phyloP scores from a whole-genome alignment of 2,329 filamentous ascomycete genomes.

The Colletotrichum sp. region DNA sequence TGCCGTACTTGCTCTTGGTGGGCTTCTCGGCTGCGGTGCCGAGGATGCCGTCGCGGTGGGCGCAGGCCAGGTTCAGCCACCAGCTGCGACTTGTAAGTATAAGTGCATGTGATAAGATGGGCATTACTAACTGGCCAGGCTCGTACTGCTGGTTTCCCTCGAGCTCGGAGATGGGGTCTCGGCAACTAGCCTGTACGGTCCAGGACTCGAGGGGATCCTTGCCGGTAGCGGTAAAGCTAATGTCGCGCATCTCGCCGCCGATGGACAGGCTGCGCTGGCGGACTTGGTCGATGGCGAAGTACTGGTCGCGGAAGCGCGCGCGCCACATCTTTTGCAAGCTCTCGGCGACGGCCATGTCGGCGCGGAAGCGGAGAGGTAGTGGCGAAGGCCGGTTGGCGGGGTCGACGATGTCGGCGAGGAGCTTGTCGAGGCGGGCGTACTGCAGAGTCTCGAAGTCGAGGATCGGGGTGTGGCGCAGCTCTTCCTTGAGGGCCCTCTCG shows the following conservation, averaged over 20 bases:
- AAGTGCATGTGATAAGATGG: background rate
- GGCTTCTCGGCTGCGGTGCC: slow-evolving; percentile 46
- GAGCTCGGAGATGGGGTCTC: slow-evolving; percentile 40
- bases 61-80: slow-evolving; percentile 63
- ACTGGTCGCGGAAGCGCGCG: slow-evolving; percentile 46
- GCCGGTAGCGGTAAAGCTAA: slow-evolving; percentile 40
- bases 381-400: slow-evolving; percentile 30
- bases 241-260: slow-evolving; percentile 43
- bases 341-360: slow-evolving; percentile 40
- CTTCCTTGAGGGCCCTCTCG: slow-evolving; percentile 40
- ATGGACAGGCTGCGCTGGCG: slow-evolving; percentile 40
- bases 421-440: slow-evolving; percentile 45
- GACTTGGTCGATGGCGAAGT: slow-evolving; percentile 49
- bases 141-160: slow-evolving; percentile 47
- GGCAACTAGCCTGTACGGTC: slow-evolving; percentile 33
- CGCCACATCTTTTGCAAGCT: slow-evolving; percentile 48
- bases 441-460: slow-evolving; percentile 45
- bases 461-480: slow-evolving; percentile 33
- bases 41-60: slow-evolving; percentile 60
- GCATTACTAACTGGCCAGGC: slow-evolving; percentile 51
- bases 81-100: slow-evolving; percentile 45
- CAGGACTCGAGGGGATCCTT: slow-evolving; percentile 37
- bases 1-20: slow-evolving; percentile 50
- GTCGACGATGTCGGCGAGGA: slow-evolving; percentile 44
- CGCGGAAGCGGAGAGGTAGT: slow-evolving; percentile 32